Conservation (phyloP, 306 rosid species). For the Prunus salicina region DNA sequence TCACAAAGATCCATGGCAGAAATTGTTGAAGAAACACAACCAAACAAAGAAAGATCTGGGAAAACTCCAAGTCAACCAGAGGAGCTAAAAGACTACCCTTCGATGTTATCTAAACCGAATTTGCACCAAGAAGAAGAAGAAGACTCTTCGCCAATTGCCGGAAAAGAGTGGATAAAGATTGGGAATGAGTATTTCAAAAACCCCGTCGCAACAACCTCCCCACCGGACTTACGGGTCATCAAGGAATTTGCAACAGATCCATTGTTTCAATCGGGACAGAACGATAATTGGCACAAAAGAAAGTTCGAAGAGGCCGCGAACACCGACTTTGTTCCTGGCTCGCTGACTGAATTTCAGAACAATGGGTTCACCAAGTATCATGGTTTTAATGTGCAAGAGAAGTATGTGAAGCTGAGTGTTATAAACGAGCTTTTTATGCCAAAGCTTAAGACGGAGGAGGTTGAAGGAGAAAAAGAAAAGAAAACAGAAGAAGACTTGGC, state of each 20-base stretch:
- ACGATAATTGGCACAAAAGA: neutral
- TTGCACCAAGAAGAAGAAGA: neutral
- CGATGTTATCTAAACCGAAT: neutral
- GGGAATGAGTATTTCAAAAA: neutral
- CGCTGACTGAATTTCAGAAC: neutral
- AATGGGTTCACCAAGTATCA: constrained; percentile 2
- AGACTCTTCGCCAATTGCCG: neutral
- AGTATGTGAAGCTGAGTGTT: neutral
- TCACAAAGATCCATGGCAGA: neutral
- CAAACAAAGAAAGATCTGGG: neutral
- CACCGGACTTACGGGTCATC: neutral
- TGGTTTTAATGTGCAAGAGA: neutral
- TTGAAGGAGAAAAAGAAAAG: neutral
- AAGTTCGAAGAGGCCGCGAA: neutral
- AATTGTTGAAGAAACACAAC: neutral
- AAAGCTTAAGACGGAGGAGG: neutral
- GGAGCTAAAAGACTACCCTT: neutral
- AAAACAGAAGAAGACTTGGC: neutral
- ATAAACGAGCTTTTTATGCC: neutral
- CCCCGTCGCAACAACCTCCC: neutral
- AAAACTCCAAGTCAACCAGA: too few relatives aligned
- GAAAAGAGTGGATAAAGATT: neutral
- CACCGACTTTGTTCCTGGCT: neutral
- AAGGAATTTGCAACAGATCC: neutral
- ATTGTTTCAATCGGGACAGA: neutral